Evolutionary conservation across 345 rosid genomes (phyloP).

Genomic region (Clausena lansium): DNA sequence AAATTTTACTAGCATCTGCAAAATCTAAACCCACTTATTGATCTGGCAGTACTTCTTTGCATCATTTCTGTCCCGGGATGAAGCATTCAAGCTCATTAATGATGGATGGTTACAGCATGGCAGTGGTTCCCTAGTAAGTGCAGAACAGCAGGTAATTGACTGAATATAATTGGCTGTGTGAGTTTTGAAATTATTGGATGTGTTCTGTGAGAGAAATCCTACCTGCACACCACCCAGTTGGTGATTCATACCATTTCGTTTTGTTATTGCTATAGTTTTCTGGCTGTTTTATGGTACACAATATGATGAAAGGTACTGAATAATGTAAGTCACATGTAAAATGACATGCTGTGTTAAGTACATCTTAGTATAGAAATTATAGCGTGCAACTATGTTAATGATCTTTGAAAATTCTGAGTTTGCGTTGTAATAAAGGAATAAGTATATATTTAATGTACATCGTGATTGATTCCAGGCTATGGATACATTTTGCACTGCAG

Average conservation of each 20-base stretch:
- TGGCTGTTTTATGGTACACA: not conserved
- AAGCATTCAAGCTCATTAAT: slow-evolving; percentile 57
- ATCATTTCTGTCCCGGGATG: slow-evolving; percentile 71
- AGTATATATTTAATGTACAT: not conserved
- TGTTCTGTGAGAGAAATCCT: not conserved
- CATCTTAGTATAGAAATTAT: not conserved
- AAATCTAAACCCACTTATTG: slow-evolving; percentile 22
- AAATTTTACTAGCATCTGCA: slow-evolving; percentile 15
- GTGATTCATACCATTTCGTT: not conserved
- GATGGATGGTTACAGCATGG: slow-evolving; percentile 59
- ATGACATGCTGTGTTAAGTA: not conserved
- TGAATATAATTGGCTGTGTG: not conserved
- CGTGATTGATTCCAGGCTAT: not conserved
- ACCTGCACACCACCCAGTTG: not conserved
- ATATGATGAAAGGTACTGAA: not conserved
- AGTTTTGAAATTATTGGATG: not conserved
- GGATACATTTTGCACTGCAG: not conserved
- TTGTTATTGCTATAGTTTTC: not conserved
- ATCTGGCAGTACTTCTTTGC: slow-evolving; percentile 65
- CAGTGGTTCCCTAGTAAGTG: slow-evolving; percentile 22
- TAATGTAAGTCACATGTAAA: not conserved
- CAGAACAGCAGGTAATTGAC: slow-evolving; percentile 53
- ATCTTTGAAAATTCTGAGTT: not conserved
- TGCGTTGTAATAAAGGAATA: not conserved
- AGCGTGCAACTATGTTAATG: not conserved